Base-by-base conservation (phyloP, 257 asterid genomes). In the Forsythia suspensa region DNA sequence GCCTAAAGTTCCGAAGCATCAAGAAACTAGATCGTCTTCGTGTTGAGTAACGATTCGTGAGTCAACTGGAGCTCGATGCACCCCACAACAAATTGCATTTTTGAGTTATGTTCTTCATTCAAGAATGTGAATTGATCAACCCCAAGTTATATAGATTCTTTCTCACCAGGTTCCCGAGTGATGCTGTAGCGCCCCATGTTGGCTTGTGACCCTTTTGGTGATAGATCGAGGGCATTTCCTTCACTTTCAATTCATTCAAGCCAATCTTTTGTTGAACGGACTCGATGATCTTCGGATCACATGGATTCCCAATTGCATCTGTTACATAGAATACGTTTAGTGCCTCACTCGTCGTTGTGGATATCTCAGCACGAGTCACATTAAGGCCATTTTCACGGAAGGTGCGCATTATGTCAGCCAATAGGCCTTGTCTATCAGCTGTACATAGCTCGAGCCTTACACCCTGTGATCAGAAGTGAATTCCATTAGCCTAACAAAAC, bases 361-460 rank as follows among this genome's bases (percentile, higher is more conserved):
- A 93, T 71, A 95, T 91, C 88, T 95, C 99, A 0, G 97, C 98
- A 70, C 97, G 85, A 1, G 91, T 88, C 70, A 95, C 92, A 8
- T 93, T 93, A 21, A 95, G 80, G 38, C 97, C 97, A n/a, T 90
- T 93, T 74, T 95, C 99, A 0, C 97, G 91, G 81, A 95, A 93
- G 59, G 97, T 92, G 83, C 99, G 75, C 0, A 88, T 95, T 13
- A 95, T 97, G 0, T 92, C 95, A 0, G 98, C 98, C 34, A 95
- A 78, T 18, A 95, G 87, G 0, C 97, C 97, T 46, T 78, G 87
- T 66, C 88, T 78, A 63, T 95, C 99, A 1, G 80, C 46, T 0
- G 90, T 77, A 69, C 94, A 83, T 3, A 95, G 95, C 87, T 95
- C 99, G 18, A 95, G 89, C 89, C 96, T 92, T 75, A 88, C 90